Percentiles rank a stretch among this genome's conserved stretches.
Evolutionary conservation across 164 flowering plant genomes (phyloP).

Genomic region (Echeveria elegans): DNA sequence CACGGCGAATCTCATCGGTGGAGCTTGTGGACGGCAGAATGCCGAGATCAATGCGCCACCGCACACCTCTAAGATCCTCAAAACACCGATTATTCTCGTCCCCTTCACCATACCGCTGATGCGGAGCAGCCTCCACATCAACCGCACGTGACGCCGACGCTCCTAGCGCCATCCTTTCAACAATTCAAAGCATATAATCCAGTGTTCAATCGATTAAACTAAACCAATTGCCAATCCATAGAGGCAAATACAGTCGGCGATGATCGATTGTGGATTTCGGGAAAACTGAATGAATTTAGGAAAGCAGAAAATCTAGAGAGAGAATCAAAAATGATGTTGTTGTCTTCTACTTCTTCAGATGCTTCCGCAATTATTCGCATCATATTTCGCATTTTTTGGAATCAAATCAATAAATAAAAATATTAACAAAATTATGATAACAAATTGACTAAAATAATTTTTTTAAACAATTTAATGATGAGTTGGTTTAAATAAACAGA

Average conservation of each 20-base stretch:
- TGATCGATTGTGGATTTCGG: no score
- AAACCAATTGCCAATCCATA: no score
- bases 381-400: background rate
- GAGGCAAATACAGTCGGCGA: no score
- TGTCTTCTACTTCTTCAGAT: background rate
- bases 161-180: background rate
- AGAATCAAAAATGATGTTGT: background rate
- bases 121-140: background rate
- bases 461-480: background rate
- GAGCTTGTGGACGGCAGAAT: constrained; percentile 56
- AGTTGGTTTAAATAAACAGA: background rate
- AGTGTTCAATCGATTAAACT: no score
- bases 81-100: constrained; percentile 19
- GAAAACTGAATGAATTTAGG: no score
- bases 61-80: constrained; percentile 58
- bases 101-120: background rate
- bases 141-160: background rate
- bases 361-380: constrained; percentile 1
- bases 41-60: constrained; percentile 85
- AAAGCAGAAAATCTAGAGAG: background rate
- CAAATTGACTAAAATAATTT: no score
- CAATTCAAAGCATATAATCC: no score
- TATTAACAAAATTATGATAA: background rate
- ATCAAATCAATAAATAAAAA: background rate
- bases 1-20: constrained; percentile 75